A percentile compares a stretch with the other conserved stretches of the same genome.
These are phyloP conservation scores for Xylaria sp. DNA, from an alignment of 2,329 filamentous ascomycete genomes.

Conservation along the genomic window DNA sequence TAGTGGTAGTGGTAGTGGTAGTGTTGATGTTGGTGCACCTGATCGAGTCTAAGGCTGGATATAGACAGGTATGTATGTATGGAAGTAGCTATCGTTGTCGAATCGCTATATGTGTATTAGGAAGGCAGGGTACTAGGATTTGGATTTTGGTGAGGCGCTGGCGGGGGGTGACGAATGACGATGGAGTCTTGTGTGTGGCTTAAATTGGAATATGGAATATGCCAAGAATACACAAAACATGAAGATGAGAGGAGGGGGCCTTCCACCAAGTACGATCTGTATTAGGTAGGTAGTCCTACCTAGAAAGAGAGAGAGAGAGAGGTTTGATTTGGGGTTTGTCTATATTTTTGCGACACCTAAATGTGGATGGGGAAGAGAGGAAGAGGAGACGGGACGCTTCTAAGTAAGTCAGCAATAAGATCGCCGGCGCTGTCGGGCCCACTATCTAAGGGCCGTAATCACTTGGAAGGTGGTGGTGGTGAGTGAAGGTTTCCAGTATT, in stretches of 20 bases:
- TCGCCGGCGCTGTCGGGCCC: too few relatives aligned
- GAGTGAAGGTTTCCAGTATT: too few relatives aligned
- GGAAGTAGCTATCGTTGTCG: conserved; percentile 1
- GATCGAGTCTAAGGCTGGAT: not conserved
- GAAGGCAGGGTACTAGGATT: not conserved
- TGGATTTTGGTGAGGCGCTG: conserved; percentile 19
- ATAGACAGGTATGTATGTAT: not conserved
- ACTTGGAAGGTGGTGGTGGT: too few relatives aligned
- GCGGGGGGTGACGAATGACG: conserved; percentile 11
- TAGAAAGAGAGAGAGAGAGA: too few relatives aligned
- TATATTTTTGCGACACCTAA: too few relatives aligned
- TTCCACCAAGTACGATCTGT: not conserved
- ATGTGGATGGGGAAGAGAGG: too few relatives aligned
- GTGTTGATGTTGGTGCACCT: too few relatives aligned
- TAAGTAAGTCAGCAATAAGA: too few relatives aligned
- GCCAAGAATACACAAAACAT: not conserved
- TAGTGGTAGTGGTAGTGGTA: too few relatives aligned
- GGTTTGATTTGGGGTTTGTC: too few relatives aligned
- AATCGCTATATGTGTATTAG: not conserved
- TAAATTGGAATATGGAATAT: not conserved
- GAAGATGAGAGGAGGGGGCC: not conserved
- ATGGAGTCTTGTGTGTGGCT: not conserved
- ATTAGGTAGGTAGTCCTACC: not conserved
- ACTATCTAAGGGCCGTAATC: too few relatives aligned
- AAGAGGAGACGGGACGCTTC: too few relatives aligned